phyloP scores from a whole-genome alignment of 1,139 yeast species.

The Geotrichum fermentans region DNA sequence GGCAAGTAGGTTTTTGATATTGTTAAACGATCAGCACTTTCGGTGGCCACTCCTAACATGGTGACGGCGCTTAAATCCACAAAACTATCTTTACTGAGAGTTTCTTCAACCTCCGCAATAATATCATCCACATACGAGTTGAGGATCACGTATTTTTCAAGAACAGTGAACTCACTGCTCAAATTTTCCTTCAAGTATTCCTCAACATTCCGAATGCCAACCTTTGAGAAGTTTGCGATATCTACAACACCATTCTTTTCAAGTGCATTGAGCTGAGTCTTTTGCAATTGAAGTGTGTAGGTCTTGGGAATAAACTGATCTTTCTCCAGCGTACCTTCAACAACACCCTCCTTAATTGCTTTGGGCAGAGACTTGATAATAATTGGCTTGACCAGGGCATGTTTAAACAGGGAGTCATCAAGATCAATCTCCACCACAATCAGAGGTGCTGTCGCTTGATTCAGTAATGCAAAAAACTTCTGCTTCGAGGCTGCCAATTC shows the following conservation, averaged over 20 bases:
- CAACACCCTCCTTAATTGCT: conserved; percentile 10
- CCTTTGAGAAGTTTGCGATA: not conserved
- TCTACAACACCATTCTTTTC: conserved; percentile 7
- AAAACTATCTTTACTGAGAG: not conserved
- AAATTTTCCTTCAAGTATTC: conserved; percentile 6
- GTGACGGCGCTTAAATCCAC: conserved; percentile 7
- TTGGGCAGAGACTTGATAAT: conserved; percentile 8
- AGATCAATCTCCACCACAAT: not conserved
- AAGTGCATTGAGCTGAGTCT: conserved; percentile 1
- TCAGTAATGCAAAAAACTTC: conserved; percentile 7
- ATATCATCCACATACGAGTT: conserved; percentile 1
- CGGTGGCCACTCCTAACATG: conserved; percentile 2
- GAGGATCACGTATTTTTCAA: conserved; percentile 6
- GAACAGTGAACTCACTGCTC: not conserved
- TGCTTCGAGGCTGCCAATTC: conserved; percentile 2
- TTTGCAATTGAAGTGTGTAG: conserved; percentile 4
- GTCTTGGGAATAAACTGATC: conserved; percentile 14
- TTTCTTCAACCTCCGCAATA: conserved; percentile 1
- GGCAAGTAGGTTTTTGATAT: not conserved
- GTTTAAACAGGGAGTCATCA: conserved; percentile 8
- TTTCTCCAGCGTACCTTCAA: conserved; percentile 11
- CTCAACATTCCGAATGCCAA: conserved; percentile 13
- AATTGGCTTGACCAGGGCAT: conserved; percentile 1
- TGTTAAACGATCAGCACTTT: conserved; percentile 7
- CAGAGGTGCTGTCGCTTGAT: conserved; percentile 3